phyloP scores from a whole-genome alignment of 176 grass and related monocot species.

The Cenchrus americanus region DNA sequence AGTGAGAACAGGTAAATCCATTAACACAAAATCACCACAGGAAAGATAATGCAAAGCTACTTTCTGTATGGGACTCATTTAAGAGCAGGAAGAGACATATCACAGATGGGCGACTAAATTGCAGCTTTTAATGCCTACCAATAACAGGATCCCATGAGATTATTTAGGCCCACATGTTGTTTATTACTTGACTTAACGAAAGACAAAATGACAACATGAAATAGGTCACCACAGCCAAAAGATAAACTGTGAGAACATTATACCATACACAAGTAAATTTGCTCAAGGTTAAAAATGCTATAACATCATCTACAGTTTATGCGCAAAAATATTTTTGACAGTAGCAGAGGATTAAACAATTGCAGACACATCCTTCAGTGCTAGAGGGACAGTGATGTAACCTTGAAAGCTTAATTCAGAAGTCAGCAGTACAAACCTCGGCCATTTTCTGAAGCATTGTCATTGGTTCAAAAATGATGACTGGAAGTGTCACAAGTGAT shows the following conservation, averaged over 20 bases:
- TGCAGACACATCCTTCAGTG: constrained; percentile 1
- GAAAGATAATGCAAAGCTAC: constrained; percentile 7
- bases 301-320: neutral
- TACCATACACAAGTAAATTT: neutral
- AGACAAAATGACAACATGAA: neutral
- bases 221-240: neutral
- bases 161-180: constrained; percentile 13
- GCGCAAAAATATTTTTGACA: neutral
- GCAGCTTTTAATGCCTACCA: neutral
- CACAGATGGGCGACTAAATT: neutral
- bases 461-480: constrained; percentile 99
- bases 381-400: neutral
- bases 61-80: neutral
- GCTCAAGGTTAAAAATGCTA: neutral
- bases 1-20: constrained; percentile 19
- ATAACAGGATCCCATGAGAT: neutral
- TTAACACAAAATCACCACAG: constrained; percentile 36
- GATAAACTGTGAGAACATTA: neutral
- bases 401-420: constrained; percentile 9
- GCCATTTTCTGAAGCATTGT: constrained; percentile 95
- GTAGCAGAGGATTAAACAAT: constrained; percentile 22
- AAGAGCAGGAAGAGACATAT: constrained; percentile 1
- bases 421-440: constrained; percentile 62
- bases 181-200: constrained; percentile 27
- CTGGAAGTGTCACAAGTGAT: constrained; percentile 96